Evolutionary conservation across 495 filamentous ascomycete species (phyloP), one percentile per base, ranked within the genome.

Genomic region (Xylaria sp.): DNA sequence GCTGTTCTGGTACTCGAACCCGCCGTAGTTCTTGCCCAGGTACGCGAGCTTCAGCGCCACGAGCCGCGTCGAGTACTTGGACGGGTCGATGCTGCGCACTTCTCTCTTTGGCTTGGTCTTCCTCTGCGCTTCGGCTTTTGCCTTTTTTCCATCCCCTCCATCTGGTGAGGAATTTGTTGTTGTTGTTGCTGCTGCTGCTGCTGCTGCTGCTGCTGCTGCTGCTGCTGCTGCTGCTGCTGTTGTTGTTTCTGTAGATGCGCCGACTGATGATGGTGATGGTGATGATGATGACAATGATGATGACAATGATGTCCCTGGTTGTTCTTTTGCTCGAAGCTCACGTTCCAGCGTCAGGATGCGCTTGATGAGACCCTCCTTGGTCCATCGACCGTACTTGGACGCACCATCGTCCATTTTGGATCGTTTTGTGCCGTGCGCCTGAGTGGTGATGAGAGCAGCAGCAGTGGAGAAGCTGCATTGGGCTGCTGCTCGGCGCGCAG

Each of bases 31-130:
- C 74, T 93, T 92, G 43, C 96, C 96, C 21, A 98, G 84, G 82
- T 99, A 99, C 55, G 96, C 94, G 50, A 98, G 89, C 77, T 98
- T 98, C 33, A 99, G 85, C 24, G 97, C 96, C 52, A 99, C 91
- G 65, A 90, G 86, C 26, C 97, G 88, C 26, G 93, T 97, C 41
- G 86, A 84, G 82, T 98, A 97, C 75, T 90, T 92, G 1, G 90
- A 88, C 7, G 92, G 88, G 77, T 98, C 92, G 73, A 97, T 24
- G 69, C 83, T 80, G 67, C 87, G 83, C 55, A 61, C 68, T 19
- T 79, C 76, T 65, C 83, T 84, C 41, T 83, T 79, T 15, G 80
- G 76, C 59, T 80, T 79, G n/a, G 80, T 77, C 58, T 78, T 80
- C 55, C 75, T 75, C 17, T 50, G 61, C 15, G 68, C 40, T 21